These are phyloP conservation scores for Acephala macrosclerotiorum DNA, from an alignment of 2,329 filamentous ascomycete genomes.

Conservation along the genomic window DNA sequence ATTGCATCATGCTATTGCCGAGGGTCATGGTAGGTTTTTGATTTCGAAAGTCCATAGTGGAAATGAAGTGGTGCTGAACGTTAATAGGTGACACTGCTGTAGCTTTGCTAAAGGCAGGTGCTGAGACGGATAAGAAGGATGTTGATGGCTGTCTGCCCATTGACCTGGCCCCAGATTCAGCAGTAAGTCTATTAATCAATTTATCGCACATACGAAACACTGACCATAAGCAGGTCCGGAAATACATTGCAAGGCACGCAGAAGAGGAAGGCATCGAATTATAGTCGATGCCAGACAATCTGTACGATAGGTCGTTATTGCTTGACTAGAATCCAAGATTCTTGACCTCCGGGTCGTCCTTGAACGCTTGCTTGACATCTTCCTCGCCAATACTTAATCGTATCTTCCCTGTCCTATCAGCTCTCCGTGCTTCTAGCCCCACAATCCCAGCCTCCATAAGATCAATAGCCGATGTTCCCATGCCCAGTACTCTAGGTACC, in stretches of 20 bases:
- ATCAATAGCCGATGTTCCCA: constrained; percentile 80
- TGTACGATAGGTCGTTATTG: constrained; percentile 17
- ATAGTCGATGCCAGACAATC: constrained; percentile 4
- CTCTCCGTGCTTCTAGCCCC: constrained; percentile 79
- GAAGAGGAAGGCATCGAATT: constrained; percentile 21
- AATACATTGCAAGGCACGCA: constrained; percentile 39
- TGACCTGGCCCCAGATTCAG: constrained; percentile 84
- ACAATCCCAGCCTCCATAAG: constrained; percentile 88
- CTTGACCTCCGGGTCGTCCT: constrained; percentile 87
- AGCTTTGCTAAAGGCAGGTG: constrained; percentile 82
- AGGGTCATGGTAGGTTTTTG: constrained; percentile 67
- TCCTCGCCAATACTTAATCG: constrained; percentile 88
- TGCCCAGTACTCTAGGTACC: constrained; percentile 59
- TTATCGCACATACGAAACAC: not conserved
- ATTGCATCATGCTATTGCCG: constrained; percentile 85
- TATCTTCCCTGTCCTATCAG: constrained; percentile 88
- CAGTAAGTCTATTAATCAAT: constrained; percentile 60
- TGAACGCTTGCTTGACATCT: constrained; percentile 86
- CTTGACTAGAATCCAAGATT: constrained; percentile 47
- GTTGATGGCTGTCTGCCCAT: constrained; percentile 74
- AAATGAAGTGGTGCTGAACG: constrained; percentile 10
- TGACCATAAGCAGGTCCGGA: constrained; percentile 60
- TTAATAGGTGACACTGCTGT: constrained; percentile 78
- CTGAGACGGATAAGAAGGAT: constrained; percentile 81
- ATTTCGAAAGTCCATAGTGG: constrained; percentile 4